Evolutionary conservation across 495 filamentous ascomycete species (phyloP).

Genomic region (Tuber microsphaerosporum): DNA sequence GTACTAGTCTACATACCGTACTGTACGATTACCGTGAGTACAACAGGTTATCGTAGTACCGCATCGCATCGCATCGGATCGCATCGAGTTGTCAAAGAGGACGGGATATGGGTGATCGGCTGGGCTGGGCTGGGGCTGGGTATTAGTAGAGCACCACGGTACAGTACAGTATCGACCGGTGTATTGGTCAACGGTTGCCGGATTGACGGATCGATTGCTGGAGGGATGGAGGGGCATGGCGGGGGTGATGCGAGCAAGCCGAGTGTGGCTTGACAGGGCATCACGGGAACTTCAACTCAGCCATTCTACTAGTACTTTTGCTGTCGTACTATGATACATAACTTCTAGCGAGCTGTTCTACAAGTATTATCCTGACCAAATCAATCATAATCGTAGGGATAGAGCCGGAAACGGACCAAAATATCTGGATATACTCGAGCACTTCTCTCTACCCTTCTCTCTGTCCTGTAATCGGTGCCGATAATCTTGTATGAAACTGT

Average conservation of each 20-base stretch:
- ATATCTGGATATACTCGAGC: not conserved
- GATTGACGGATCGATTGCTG: not conserved
- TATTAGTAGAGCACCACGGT: too few species aligned
- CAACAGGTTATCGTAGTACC: too few species aligned
- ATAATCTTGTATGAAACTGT: not conserved
- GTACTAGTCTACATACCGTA: not conserved
- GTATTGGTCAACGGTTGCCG: not conserved
- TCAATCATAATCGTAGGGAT: not conserved
- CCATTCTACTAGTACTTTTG: not conserved
- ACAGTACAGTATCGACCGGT: not conserved
- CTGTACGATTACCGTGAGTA: too few species aligned
- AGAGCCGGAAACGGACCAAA: not conserved
- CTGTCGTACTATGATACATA: not conserved
- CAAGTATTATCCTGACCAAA: not conserved
- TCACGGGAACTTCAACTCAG: not conserved
- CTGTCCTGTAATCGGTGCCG: too few species aligned
- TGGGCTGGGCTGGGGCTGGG: not conserved
- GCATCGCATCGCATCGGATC: not conserved
- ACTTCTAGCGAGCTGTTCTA: not conserved
- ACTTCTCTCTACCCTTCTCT: not conserved
- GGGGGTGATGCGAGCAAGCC: not conserved
- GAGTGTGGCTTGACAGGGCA: not conserved
- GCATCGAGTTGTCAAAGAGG: not conserved
- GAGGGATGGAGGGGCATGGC: not conserved
- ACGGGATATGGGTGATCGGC: not conserved